Percentiles rank a stretch among this genome's conserved stretches.
These are phyloP conservation scores for Boletus rufocinnamomeus DNA, from an alignment of 768 basidiomycete genomes.

Conservation along the genomic window DNA sequence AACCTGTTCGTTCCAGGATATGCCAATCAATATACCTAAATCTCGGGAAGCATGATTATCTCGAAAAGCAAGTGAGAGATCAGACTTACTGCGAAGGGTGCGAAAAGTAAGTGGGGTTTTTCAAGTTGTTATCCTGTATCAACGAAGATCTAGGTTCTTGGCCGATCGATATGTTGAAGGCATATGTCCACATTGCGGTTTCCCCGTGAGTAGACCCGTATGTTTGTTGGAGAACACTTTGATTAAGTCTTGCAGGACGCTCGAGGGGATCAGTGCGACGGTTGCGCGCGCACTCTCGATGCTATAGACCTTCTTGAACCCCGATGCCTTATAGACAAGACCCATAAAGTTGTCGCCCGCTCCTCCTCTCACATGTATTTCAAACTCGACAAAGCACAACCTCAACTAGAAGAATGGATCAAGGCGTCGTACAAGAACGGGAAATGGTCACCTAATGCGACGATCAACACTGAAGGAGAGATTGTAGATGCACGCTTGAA, in stretches of 20 bases:
- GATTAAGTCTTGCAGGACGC: conserved; percentile 63
- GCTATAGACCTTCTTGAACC: conserved; percentile 93
- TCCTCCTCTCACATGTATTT: conserved; percentile 92
- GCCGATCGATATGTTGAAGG: conserved; percentile 99
- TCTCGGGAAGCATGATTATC: conserved; percentile 71
- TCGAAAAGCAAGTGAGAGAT: conserved; percentile 83
- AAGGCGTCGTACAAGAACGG: conserved; percentile 75
- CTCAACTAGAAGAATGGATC: conserved; percentile 86
- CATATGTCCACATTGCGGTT: conserved; percentile 92
- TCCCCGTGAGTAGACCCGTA: conserved; percentile 53
- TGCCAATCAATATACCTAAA: conserved; percentile 88
- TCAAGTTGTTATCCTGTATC: conserved; percentile 6
- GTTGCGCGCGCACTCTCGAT: conserved; percentile 88
- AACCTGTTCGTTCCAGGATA: conserved; percentile 53
- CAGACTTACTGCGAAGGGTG: conserved; percentile 97
- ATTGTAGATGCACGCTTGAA: conserved; percentile 89
- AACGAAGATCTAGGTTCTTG: conserved; percentile 61
- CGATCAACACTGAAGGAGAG: conserved; percentile 85
- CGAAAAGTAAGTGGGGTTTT: conserved; percentile 55
- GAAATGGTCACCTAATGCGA: conserved; percentile 91
- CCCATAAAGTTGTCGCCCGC: conserved; percentile 73
- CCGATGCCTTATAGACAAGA: conserved; percentile 85
- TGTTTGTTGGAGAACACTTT: not conserved
- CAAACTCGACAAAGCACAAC: conserved; percentile 80
- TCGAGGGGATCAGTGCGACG: conserved; percentile 97